A percentile compares a stretch with the other conserved stretches of the same genome.
phyloP scores from a whole-genome alignment of 768 basidiomycete genomes.

The Cantharellus cinnabarinus region DNA sequence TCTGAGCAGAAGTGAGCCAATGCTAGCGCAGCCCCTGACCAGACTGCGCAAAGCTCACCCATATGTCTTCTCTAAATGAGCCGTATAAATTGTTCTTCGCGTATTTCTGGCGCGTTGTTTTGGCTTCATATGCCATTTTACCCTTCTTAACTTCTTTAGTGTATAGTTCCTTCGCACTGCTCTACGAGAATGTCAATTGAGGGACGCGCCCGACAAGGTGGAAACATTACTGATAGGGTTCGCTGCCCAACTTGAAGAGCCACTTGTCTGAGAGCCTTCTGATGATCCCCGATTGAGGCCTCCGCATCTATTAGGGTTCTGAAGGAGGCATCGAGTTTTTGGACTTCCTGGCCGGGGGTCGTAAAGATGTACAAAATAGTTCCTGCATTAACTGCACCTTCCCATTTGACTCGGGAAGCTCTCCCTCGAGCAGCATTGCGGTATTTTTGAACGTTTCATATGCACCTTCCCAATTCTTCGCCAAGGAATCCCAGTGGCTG shows the following conservation, averaged over 20 bases:
- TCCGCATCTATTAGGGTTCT: conserved; percentile 46
- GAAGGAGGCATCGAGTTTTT: conserved; percentile 45
- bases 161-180: conserved; percentile 22
- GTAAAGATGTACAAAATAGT: neutral
- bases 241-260: conserved; percentile 11
- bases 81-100: conserved; percentile 37
- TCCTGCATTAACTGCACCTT: neutral
- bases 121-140: conserved; percentile 28
- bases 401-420: conserved; percentile 19
- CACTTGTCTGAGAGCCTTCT: conserved; percentile 39
- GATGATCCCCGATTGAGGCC: conserved; percentile 34
- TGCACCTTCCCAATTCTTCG: neutral
- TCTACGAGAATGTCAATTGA: neutral
- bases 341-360: conserved; percentile 14
- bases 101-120: conserved; percentile 66
- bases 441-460: neutral
- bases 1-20: conserved; percentile 21
- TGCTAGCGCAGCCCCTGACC: neutral
- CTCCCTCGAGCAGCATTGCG: conserved; percentile 17
- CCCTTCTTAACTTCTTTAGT: conserved; percentile 23
- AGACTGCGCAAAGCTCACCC: conserved; percentile 28
- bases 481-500: neutral
- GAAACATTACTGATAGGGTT: neutral
- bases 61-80: conserved; percentile 43
- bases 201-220: conserved; percentile 2